A percentile compares a stretch with the other conserved stretches of the same genome.
phyloP scores from a whole-genome alignment of 768 basidiomycete species.

The Chalciporus pseudorubinellus region DNA sequence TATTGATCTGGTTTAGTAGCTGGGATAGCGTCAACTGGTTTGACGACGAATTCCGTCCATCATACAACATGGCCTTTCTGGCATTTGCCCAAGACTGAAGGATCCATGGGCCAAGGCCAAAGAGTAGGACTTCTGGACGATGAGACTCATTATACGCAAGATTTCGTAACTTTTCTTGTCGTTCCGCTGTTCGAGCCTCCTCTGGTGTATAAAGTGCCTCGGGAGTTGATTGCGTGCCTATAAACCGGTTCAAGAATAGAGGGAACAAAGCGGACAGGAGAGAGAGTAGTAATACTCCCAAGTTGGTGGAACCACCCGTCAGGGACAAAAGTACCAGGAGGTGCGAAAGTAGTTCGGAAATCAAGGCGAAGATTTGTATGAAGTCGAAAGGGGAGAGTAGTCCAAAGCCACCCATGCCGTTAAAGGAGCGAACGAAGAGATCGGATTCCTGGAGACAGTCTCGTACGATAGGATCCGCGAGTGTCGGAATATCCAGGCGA shows the following conservation, averaged over 20 bases:
- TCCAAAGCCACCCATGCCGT: conserved; percentile 69
- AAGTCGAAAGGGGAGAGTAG: conserved; percentile 79
- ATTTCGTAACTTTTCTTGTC: conserved; percentile 71
- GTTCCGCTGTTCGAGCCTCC: conserved; percentile 63
- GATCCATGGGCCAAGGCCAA: conserved; percentile 85
- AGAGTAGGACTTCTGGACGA: conserved; percentile 79
- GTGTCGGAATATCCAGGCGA: conserved; percentile 73
- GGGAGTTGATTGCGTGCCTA: conserved; percentile 38
- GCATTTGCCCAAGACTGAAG: conserved; percentile 72
- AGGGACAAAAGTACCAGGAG: conserved; percentile 65
- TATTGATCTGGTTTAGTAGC: conserved; percentile 53
- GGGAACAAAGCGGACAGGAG: conserved; percentile 61
- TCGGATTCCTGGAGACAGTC: conserved; percentile 86
- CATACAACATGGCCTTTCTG: conserved; percentile 55
- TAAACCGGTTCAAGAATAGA: conserved; percentile 52
- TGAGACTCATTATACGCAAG: conserved; percentile 72
- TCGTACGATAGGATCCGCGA: conserved; percentile 68
- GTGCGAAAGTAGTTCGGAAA: conserved; percentile 72
- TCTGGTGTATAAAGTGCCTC: conserved; percentile 48
- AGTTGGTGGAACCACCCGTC: conserved; percentile 50
- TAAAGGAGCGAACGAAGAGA: conserved; percentile 79
- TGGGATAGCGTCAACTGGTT: conserved; percentile 42
- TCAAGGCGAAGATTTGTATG: conserved; percentile 65
- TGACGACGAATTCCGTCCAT: conserved; percentile 43
- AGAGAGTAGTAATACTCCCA: conserved; percentile 58